Evolutionary conservation across 495 filamentous ascomycete genomes (phyloP).

Genomic region (Neurospora sp.): DNA sequence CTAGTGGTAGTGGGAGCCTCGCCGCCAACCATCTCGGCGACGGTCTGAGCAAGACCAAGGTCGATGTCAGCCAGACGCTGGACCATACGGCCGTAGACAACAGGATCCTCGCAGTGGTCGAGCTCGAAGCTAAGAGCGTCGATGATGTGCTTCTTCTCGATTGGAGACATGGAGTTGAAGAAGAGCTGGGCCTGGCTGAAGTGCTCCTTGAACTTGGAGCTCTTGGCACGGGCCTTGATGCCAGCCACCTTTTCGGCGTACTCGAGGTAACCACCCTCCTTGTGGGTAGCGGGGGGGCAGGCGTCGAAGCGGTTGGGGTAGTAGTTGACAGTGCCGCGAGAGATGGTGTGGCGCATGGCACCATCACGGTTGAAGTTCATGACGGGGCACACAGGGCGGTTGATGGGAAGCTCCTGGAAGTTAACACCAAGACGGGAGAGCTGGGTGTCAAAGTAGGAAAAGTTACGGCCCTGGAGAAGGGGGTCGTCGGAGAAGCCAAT

Average conservation of each 20-base stretch:
- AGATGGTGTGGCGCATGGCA: constrained; percentile 46
- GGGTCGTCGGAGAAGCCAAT: constrained; percentile 84
- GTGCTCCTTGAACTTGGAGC: constrained; percentile 75
- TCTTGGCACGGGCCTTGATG: constrained; percentile 58
- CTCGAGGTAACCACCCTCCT: constrained; percentile 59
- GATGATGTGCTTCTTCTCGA: constrained; percentile 62
- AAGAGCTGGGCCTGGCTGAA: constrained; percentile 61
- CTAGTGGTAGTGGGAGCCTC: constrained; percentile 42
- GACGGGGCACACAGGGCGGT: constrained; percentile 62
- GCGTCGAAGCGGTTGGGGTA: constrained; percentile 74
- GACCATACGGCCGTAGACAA: constrained; percentile 66
- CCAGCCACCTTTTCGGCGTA: constrained; percentile 57
- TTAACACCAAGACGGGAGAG: constrained; percentile 72
- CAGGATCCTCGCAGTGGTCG: constrained; percentile 77
- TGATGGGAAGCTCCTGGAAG: constrained; percentile 81
- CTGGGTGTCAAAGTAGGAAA: constrained; percentile 83
- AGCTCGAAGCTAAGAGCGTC: constrained; percentile 74
- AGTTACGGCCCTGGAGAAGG: constrained; percentile 73
- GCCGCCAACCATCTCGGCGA: constrained; percentile 60
- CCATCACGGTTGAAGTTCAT: constrained; percentile 77
- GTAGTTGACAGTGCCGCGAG: constrained; percentile 66
- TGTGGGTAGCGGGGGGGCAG: constrained; percentile 45
- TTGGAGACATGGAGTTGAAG: constrained; percentile 66
- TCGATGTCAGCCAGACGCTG: constrained; percentile 65
- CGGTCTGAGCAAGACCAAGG: constrained; percentile 56